These are phyloP conservation scores for Coemansia sp. DNA, from an alignment of 192 early-diverging fungal genomes.

Conservation along the genomic window DNA sequence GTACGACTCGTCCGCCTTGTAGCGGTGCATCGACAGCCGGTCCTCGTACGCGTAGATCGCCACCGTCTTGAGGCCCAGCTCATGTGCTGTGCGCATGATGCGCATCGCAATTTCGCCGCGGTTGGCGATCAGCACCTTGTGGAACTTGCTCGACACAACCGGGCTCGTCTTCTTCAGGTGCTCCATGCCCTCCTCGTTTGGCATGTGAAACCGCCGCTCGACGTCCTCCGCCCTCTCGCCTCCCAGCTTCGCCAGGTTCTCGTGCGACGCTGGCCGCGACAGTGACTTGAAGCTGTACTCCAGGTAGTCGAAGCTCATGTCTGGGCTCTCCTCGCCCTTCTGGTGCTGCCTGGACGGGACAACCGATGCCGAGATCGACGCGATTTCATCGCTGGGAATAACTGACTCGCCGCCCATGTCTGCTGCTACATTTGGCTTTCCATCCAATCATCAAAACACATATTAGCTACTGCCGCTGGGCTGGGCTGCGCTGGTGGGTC, in stretches of 20 bases:
- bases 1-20: conserved; percentile 96
- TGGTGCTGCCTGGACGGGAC: conserved; percentile 34
- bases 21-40: conserved; percentile 87
- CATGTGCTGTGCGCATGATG: conserved; percentile 89
- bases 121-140: conserved; percentile 60
- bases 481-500: no score
- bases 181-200: conserved; percentile 53
- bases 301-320: conserved; percentile 56
- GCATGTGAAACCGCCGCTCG: conserved; percentile 57
- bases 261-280: conserved; percentile 42
- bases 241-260: conserved; percentile 32
- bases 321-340: conserved; percentile 27
- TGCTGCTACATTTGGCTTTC: conserved; percentile 19
- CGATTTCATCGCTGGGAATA: conserved; percentile 40
- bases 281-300: conserved; percentile 56
- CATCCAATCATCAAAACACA: no score
- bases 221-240: conserved; percentile 34
- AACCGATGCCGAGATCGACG: conserved; percentile 42
- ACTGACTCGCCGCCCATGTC: conserved; percentile 33
- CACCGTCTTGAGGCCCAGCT: conserved; percentile 86
- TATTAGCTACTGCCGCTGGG: no score
- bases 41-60: conserved; percentile 92
- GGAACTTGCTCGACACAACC: conserved; percentile 43
- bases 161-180: conserved; percentile 55
- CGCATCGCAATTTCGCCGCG: conserved; percentile 91